Conservation (phyloP, 1,284 basidiomycete genomes). For the Ganoderma sp. region DNA sequence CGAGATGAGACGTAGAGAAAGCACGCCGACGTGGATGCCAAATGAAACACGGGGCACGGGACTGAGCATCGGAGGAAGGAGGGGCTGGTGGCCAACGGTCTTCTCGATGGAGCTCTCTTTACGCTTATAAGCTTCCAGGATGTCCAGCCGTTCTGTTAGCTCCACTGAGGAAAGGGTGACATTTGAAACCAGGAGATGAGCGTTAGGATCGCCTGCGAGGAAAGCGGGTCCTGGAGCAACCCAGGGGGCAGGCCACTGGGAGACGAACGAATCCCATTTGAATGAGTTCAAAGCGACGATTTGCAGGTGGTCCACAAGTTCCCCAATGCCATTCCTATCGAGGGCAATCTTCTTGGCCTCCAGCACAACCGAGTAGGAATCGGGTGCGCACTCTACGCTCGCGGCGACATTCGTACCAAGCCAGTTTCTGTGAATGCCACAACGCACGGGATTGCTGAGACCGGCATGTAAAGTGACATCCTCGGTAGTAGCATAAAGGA, state of each 20-base stretch:
- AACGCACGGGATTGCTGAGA: constrained; percentile 53
- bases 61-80: constrained; percentile 43
- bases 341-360: constrained; percentile 46
- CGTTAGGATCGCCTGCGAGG: constrained; percentile 63
- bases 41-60: constrained; percentile 60
- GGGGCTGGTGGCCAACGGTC: constrained; percentile 30
- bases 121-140: constrained; percentile 49
- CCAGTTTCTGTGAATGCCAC: constrained; percentile 56
- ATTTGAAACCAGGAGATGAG: constrained; percentile 59
- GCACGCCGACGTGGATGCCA: constrained; percentile 53
- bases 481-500: constrained; percentile 51
- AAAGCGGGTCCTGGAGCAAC: constrained; percentile 52
- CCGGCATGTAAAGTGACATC: constrained; percentile 47
- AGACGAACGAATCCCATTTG: constrained; percentile 51
- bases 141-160: constrained; percentile 57
- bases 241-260: constrained; percentile 66
- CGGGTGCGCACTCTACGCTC: constrained; percentile 48
- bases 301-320: constrained; percentile 43
- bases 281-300: constrained; percentile 53
- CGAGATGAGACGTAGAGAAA: constrained; percentile 56
- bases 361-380: constrained; percentile 54
- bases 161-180: constrained; percentile 54
- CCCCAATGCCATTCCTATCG: constrained; percentile 39
- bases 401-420: constrained; percentile 50
- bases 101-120: constrained; percentile 35